Evolutionary conservation across 2,329 filamentous ascomycete genomes (phyloP).

Genomic region (Calonectria hawksworthii): DNA sequence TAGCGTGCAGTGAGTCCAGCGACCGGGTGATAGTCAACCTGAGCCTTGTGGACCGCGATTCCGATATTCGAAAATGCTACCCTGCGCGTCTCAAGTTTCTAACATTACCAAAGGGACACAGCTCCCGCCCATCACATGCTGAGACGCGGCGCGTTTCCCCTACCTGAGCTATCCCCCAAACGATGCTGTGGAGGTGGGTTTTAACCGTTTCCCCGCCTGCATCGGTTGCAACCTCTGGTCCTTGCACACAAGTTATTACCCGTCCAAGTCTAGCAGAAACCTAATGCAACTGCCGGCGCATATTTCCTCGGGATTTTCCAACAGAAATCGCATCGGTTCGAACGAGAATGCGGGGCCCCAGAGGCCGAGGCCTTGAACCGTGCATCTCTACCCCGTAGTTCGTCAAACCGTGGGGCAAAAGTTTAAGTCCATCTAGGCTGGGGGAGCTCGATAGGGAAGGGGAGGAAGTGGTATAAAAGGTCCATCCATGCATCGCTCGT

Average conservation of each 20-base stretch:
- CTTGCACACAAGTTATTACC: not conserved
- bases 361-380: constrained; percentile 18
- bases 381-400: constrained; percentile 2
- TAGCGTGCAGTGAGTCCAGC: not conserved
- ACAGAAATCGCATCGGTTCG: not conserved
- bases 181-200: not conserved
- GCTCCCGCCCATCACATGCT: not conserved
- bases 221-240: not conserved
- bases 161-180: not conserved
- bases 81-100: too few relatives aligned
- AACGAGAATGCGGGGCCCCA: constrained; percentile 1
- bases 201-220: not conserved
- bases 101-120: not conserved
- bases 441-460: not conserved
- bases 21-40: not conserved
- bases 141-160: not conserved
- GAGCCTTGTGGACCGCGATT: not conserved
- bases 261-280: not conserved
- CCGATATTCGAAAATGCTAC: not conserved
- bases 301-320: not conserved
- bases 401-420: constrained; percentile 11
- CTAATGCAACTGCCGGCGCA: constrained; percentile 1
- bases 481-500: not conserved
- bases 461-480: not conserved
- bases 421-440: not conserved